A percentile compares a stretch with the other conserved stretches of the same genome.
phyloP scores from a whole-genome alignment of 495 filamentous ascomycete genomes.

The Trichoderma asperelloides region DNA sequence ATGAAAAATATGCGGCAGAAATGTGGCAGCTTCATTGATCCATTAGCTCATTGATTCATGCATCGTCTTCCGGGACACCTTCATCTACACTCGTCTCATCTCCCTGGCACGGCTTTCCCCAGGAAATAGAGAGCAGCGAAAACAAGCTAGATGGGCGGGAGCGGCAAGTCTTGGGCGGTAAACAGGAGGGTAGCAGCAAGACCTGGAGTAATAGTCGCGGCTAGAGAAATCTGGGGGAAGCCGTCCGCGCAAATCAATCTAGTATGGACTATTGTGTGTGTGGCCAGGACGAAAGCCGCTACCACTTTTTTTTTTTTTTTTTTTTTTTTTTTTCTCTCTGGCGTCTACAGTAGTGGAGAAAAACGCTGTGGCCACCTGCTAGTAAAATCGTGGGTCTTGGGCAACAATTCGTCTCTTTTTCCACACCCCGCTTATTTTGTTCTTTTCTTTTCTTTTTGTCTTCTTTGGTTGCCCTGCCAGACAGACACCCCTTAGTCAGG shows the following conservation, averaged over 20 bases:
- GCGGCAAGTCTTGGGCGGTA: not conserved
- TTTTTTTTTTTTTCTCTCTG: not conserved
- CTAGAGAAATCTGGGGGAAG: constrained; percentile 1
- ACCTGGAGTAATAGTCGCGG: not conserved
- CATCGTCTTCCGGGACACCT: not conserved
- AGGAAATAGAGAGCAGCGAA: not conserved
- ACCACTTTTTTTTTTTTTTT: not conserved
- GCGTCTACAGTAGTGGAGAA: not conserved
- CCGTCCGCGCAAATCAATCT: not conserved
- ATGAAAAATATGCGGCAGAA: not conserved
- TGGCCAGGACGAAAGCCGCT: not conserved
- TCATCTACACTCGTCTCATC: not conserved
- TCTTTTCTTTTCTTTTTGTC: not conserved
- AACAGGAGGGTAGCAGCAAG: not conserved
- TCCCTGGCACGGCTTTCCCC: not conserved
- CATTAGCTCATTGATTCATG: not conserved
- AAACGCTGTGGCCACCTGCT: not conserved
- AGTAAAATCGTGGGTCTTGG: not conserved
- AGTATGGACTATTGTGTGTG: not conserved
- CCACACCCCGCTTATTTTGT: not conserved
- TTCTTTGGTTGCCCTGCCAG: not conserved
- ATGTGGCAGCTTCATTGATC: not conserved
- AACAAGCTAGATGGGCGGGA: not conserved
- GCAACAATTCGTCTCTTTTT: not conserved
- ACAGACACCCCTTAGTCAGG: not conserved